Conservation (phyloP, 805 yeast species). For the Zygotorulaspora sp. region DNA sequence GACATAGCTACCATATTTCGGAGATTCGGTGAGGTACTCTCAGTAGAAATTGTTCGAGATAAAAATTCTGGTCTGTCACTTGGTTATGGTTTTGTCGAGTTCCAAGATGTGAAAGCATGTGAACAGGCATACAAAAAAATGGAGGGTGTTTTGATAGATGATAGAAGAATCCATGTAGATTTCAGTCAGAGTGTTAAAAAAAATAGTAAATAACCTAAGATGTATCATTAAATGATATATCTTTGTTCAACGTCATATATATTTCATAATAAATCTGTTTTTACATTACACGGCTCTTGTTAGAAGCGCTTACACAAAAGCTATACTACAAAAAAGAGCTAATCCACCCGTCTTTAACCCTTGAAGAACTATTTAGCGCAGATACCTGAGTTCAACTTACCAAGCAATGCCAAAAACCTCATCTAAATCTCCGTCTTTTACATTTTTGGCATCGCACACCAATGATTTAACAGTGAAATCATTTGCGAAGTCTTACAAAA, state of each 20-base stretch:
- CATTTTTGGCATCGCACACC: background rate
- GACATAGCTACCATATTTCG: slow-evolving; percentile 54
- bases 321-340: too few relatives aligned
- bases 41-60: slow-evolving; percentile 51
- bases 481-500: slow-evolving; percentile 4
- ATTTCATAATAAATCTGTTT: too few relatives aligned
- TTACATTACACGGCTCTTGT: too few relatives aligned
- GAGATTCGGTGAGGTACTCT: slow-evolving; percentile 53
- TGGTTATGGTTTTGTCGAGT: slow-evolving; percentile 64
- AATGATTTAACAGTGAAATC: slow-evolving; percentile 3
- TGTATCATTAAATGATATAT: too few relatives aligned
- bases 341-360: too few relatives aligned
- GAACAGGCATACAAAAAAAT: slow-evolving; percentile 60
- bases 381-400: background rate
- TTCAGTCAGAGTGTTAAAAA: slow-evolving; percentile 53
- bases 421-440: too few relatives aligned
- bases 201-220: background rate
- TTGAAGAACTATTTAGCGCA: too few relatives aligned
- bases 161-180: slow-evolving; percentile 58
- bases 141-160: slow-evolving; percentile 62
- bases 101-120: slow-evolving; percentile 43
- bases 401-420: too few relatives aligned
- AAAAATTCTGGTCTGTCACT: slow-evolving; percentile 45
- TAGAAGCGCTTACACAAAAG: too few relatives aligned
- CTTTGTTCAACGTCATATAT: too few relatives aligned